Conservation (phyloP, 2,329 filamentous ascomycete genomes). For the Paraconiothyrium brasiliense region DNA sequence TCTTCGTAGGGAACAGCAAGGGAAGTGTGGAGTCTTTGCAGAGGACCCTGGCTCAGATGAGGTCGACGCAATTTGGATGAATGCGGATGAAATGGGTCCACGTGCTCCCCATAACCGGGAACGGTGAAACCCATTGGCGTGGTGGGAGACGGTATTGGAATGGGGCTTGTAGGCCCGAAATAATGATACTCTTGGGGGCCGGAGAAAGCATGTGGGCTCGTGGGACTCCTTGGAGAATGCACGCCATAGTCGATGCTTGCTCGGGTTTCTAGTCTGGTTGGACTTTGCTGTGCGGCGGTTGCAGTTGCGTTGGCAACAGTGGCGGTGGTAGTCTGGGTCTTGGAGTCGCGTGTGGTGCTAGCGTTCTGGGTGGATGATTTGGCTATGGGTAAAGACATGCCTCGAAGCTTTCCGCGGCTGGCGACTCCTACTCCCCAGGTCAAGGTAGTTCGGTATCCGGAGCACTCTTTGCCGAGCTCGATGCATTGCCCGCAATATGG, state of each 20-base stretch:
- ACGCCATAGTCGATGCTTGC: constrained; percentile 47
- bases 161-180: constrained; percentile 50
- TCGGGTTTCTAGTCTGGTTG: constrained; percentile 38
- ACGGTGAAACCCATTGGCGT: constrained; percentile 51
- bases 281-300: constrained; percentile 34
- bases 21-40: constrained; percentile 56
- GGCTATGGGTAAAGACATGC: constrained; percentile 76
- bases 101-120: constrained; percentile 50
- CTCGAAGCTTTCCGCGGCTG: constrained; percentile 91
- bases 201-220: constrained; percentile 46
- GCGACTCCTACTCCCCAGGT: constrained; percentile 97
- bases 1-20: constrained; percentile 54
- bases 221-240: constrained; percentile 46
- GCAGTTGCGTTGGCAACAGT: constrained; percentile 30
- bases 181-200: constrained; percentile 49
- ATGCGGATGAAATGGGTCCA: constrained; percentile 47
- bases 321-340: constrained; percentile 37
- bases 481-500: constrained; percentile 97
- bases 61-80: constrained; percentile 50
- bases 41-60: constrained; percentile 49
- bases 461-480: constrained; percentile 90
- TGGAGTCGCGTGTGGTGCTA: constrained; percentile 37
- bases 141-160: constrained; percentile 50
- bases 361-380: constrained; percentile 50
- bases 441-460: constrained; percentile 94